Base-by-base conservation (phyloP, 345 rosid genomes). In the Salix koriyanagi region DNA sequence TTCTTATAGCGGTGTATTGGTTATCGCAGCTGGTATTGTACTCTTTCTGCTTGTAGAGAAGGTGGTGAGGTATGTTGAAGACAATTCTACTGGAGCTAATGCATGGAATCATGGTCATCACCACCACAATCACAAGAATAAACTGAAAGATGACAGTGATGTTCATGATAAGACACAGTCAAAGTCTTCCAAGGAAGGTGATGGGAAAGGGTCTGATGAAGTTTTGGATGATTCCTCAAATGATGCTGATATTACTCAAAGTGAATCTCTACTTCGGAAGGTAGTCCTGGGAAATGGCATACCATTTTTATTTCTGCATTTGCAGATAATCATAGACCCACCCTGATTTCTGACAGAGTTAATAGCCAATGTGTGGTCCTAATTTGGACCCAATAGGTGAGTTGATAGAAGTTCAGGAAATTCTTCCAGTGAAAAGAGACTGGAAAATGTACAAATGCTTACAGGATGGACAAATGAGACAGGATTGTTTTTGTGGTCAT, bases 11-110 rank as follows among this genome's bases (percentile, higher is more conserved):
- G 79, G 52, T 76, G 34, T 82, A 80, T 80, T 85, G 61, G 61
- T 67, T 80, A 74, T 85, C 28, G 81, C 90, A 96, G 99, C 94
- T 87, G 99, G 99, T 81, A 93, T 96, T 82, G 95, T 93, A 78
- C 85, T 96, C 75, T 96, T 96, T 81, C 95, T 93, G 81, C 79
- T 96, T 52, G 97, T 96, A 64, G 99, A 96, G 91, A 96, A 92
- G 88, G 72, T 93, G 79, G 98, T 96, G 75, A 90, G 98, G 80
- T 93, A 89, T 80, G 92, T 96, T 23, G 97, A 96, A 76, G 91
- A 86, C 69, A 87, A 91, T 78, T 90, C 97, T 46, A 73, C 84
- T 50, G 92, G 87, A 56, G 82, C 81, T 82, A 73, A 70, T 81
- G 82, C 88, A 25, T 87, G 87, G 91, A 87, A 88, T 65, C 96